These are phyloP conservation scores for Stenocarpella maydis DNA, from an alignment of 2,329 filamentous ascomycete species.

Conservation along the genomic window DNA sequence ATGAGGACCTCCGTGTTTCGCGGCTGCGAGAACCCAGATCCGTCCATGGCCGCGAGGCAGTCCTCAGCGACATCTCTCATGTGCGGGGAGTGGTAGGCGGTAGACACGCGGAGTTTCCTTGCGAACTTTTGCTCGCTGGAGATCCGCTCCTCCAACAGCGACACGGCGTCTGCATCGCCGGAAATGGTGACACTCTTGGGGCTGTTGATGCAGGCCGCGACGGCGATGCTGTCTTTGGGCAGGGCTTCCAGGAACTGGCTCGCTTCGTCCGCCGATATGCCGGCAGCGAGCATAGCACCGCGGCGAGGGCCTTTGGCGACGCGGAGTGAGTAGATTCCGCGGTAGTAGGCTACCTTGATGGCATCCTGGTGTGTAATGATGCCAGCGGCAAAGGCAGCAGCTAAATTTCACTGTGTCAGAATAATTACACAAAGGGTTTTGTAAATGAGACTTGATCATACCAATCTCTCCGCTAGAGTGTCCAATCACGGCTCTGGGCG, in stretches of 20 bases:
- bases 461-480: constrained; percentile 26
- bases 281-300: constrained; percentile 18
- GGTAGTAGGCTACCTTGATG: neutral
- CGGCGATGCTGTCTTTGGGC: neutral
- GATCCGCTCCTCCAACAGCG: constrained; percentile 33
- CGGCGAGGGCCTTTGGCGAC: neutral
- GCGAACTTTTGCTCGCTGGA: constrained; percentile 37
- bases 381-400: constrained; percentile 17
- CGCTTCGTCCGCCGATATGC: neutral
- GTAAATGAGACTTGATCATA: neutral
- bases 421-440: neutral
- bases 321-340: neutral
- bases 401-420: neutral
- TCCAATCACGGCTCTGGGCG: neutral
- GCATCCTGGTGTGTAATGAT: constrained; percentile 5
- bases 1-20: neutral
- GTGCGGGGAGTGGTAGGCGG: constrained; percentile 44
- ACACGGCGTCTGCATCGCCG: constrained; percentile 34
- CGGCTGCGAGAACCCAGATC: neutral
- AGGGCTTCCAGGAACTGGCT: neutral
- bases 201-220: constrained; percentile 38
- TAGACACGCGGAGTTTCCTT: constrained; percentile 37
- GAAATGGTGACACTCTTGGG: constrained; percentile 39
- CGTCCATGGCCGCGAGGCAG: constrained; percentile 37
- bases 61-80: constrained; percentile 43